Evolutionary conservation across 352 stramenopile species (phyloP), one percentile per base, ranked within the genome.

Genomic region (Phytophthora ramorum): DNA sequence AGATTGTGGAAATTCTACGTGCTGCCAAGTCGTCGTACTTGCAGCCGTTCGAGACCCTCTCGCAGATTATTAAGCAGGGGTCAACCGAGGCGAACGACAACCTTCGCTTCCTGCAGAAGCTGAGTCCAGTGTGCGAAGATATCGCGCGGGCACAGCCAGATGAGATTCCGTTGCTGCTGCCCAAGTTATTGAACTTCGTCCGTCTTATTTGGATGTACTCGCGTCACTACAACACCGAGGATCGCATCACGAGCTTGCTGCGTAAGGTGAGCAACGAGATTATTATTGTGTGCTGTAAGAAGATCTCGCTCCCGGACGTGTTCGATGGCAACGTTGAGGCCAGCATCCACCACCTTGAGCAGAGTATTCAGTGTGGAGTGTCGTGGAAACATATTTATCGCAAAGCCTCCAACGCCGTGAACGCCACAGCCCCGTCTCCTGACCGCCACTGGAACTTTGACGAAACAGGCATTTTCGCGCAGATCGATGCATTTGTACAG

Each of bases 401-500:
- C 56, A 81, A 81, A 61, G 81, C 85, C 0, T 69, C 69, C 1
- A 76, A 67, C 17, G 79, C 85, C 17, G 85, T 96, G 38, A 95
- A 96, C 38, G 63, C 74, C 1, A 80, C 64, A 0, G 80, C 81
- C 0, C 19, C 72, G 5, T 73, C 68, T 1, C 66, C 80, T 24
- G 77, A 92, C 49, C 68, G 90, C 40, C 63, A 79, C 22, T 98
- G 95, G 95, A 85, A 90, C 37, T 98, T 98, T 66, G 95, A 98
- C 48, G 94, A 98, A 49, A 96, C 93, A 0, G 93, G 89, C 1
- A 98, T 98, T 63, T 98, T 98, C 63, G 96, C 96, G 1, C 91
- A 98, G 67, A 97, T 98, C 40, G 95, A 99, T 54, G 96, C 96
- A 2, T 99, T 99, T 56, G 92, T 98, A 9, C 96, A 99, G 78